Evolutionary conservation across 441 rosid genomes (phyloP).

Genomic region (Lepidium campestre): DNA sequence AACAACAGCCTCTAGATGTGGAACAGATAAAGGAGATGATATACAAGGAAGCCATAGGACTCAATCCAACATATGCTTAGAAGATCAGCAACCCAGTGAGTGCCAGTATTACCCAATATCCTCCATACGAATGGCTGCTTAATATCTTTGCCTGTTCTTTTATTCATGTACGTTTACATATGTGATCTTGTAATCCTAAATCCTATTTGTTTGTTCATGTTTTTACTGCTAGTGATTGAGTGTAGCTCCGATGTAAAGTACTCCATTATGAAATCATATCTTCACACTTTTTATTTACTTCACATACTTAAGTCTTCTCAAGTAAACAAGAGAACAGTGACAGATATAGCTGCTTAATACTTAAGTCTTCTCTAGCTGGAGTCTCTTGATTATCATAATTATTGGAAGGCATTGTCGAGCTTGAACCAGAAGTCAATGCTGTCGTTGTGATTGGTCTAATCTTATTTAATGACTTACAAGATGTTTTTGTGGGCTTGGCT

Average conservation of each 20-base stretch:
- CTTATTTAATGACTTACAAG: neutral
- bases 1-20: constrained; percentile 69
- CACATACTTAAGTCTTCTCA: neutral
- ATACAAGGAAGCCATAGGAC: constrained; percentile 62
- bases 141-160: constrained; percentile 16
- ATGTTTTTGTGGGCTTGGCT: neutral
- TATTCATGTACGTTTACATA: constrained; percentile 16
- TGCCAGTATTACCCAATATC: constrained; percentile 11
- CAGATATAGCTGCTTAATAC: too few species aligned
- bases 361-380: neutral
- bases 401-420: neutral
- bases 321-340: neutral
- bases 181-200: constrained; percentile 2
- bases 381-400: neutral
- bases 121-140: constrained; percentile 10
- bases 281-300: neutral
- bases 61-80: constrained; percentile 69
- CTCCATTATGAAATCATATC: neutral
- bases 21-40: constrained; percentile 92
- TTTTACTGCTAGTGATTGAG: constrained; percentile 19
- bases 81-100: neutral
- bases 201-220: constrained; percentile 10
- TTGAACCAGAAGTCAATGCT: neutral
- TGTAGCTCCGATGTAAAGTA: constrained; percentile 25
- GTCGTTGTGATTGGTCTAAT: neutral